Base-by-base conservation (phyloP, 805 yeast species). In the Brettanomyces naardenensis region DNA sequence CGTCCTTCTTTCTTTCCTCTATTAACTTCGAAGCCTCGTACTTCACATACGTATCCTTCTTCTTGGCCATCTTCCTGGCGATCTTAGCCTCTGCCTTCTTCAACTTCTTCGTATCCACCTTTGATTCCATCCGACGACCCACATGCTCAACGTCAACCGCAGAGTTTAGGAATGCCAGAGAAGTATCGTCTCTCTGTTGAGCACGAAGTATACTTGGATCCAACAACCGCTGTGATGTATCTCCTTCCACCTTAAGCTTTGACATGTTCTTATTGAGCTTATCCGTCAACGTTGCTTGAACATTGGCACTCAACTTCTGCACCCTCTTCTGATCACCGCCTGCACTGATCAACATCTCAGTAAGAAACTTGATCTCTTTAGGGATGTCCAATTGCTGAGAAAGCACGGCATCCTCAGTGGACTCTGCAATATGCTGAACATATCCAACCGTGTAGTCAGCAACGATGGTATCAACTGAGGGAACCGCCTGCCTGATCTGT, bases 11-110 rank as follows among this genome's bases (percentile, higher is more conserved):
- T 42, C 65, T 63, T 30, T 75, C 84, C 44, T 73, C 71, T 45
- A 92, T 69, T 49, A 92, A 71, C 63, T 84, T 88, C 30, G 97
- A 88, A n/a, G 96, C 95, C 62, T 92, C 95, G 58, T 87, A 87
- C 54, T 86, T 58, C 48, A 86, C 95, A 56, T 84, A 83, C 56
- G 80, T 76, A 58, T 85, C 85, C 34, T 64, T 65, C 49, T 88
- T 73, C 68, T 90, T 90, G 29, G 96, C 97, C 44, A 92, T 90
- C 65, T 92, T 92, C 56, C 94, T 90, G 18, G 96, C 97, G 57
- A 92, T 89, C 69, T 92, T 92, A 53, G 88, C 78, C 67, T 92
- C 99, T 41, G 96, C 98, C 62, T 90, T 92, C 57, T 89, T 96
- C 52, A 92, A 77, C 62, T 92, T 92, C 78, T 88, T 89, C 70